phyloP scores from a whole-genome alignment of 73 alveolate genomes.

The Paramecium sexaurelia region DNA sequence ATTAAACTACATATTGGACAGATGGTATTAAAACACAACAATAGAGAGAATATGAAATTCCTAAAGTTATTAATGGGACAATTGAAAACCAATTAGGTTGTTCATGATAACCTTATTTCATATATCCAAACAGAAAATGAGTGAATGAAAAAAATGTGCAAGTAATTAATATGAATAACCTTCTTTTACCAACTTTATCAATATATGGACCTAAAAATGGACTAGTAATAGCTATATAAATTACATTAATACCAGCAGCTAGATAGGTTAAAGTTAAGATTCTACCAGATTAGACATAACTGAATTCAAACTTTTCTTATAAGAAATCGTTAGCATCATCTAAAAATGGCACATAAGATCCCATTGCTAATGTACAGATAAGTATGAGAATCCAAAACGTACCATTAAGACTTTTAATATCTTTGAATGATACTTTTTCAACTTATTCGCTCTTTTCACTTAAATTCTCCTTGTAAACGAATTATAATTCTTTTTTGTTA shows the following conservation, averaged over 20 bases:
- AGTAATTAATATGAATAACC: not conserved
- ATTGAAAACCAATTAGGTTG: not conserved
- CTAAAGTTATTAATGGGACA: not conserved
- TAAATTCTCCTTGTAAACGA: not conserved
- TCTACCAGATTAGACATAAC: not conserved
- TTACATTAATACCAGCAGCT: not conserved
- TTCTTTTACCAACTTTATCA: not conserved
- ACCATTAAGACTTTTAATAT: conserved; percentile 21
- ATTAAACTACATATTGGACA: not conserved
- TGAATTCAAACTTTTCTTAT: conserved; percentile 8
- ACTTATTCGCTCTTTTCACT: conserved; percentile 14
- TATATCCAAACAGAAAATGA: conserved; percentile 10
- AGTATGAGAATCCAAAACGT: conserved; percentile 42
- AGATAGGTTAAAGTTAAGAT: not conserved
- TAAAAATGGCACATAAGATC: conserved; percentile 34
- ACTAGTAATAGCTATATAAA: conserved; percentile 9
- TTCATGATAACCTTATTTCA: not conserved
- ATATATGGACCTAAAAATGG: conserved; percentile 28
- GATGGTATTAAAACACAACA: conserved; percentile 35
- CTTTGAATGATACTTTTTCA: conserved; percentile 10
- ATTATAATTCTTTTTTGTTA: not conserved
- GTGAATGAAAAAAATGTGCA: not conserved
- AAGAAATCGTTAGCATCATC: conserved; percentile 49
- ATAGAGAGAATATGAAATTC: conserved; percentile 8
- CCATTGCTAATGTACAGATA: not conserved